Evolutionary conservation across 805 yeast genomes (phyloP).

Genomic region (Candida hungchunana): DNA sequence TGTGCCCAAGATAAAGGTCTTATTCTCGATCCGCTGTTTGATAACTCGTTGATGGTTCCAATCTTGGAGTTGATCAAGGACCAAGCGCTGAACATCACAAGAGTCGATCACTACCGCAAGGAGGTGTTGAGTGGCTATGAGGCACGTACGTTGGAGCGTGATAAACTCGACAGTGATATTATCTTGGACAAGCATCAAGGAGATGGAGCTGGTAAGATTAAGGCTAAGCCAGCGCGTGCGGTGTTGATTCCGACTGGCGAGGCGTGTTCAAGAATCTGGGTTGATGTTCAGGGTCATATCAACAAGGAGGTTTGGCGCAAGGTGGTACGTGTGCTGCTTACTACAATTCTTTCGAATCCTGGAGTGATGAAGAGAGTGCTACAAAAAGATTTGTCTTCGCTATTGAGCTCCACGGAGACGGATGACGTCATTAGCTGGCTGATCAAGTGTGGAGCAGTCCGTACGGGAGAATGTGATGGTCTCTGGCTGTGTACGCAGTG

Average conservation of each 20-base stretch:
- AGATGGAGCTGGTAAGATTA: conserved; percentile 6
- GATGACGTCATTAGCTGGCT: conserved; percentile 42
- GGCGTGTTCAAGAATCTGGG: conserved; percentile 70
- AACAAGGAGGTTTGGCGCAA: conserved; percentile 58
- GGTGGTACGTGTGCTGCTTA: conserved; percentile 43
- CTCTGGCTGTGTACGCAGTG: conserved; percentile 42
- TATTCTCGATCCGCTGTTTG: conserved; percentile 47
- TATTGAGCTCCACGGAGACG: conserved; percentile 31
- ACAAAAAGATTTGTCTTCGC: conserved; percentile 15
- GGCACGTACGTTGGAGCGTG: conserved; percentile 69
- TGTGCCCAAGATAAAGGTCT: conserved; percentile 47
- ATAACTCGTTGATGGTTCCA: conserved; percentile 59
- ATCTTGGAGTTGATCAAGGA: conserved; percentile 52
- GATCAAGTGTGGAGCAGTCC: conserved; percentile 34
- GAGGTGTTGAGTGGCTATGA: conserved; percentile 59
- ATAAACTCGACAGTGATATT: conserved; percentile 61
- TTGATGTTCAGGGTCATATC: conserved; percentile 58
- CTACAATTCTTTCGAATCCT: conserved; percentile 48
- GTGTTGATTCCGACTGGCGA: conserved; percentile 51
- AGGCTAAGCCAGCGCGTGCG: conserved; percentile 10
- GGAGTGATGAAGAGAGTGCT: conserved; percentile 38
- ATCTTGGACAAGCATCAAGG: conserved; percentile 29
- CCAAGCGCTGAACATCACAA: conserved; percentile 37
- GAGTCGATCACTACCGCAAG: conserved; percentile 52
- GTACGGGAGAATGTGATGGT: conserved; percentile 33